Base-by-base conservation (phyloP, 129 eudicot genomes). In the Calendula officinalis region DNA sequence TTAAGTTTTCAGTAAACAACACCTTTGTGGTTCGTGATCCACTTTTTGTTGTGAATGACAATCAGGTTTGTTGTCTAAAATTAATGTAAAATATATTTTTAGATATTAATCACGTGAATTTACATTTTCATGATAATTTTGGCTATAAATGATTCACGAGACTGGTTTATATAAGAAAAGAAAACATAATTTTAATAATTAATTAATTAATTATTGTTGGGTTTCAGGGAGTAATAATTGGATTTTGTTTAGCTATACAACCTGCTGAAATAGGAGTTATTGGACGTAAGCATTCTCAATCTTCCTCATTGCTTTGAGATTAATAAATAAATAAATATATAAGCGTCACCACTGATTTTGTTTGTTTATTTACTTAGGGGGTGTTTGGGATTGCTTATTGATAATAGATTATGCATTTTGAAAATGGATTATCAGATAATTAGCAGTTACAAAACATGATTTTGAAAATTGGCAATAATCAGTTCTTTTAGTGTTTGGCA, bases 241-340 rank as follows among this genome's bases (percentile, higher is more conserved):
- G 95, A 71, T 86, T 81, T 78, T 94, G 99, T 89, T 83, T 94
- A 74, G 95, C 97, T 46, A 49, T 94, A 70, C 79, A 88, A 62
- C 95, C 75, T 14, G 77, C 15, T 49, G 85, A 83, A 46, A 64
- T 83, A 8, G 97, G 86, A 57, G 70, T 84, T 60, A 81, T 94
- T 79, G 99, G 99, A 77, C 99, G 99, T 94, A 80, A 85, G 95
- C 51, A 22, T 59, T 39, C 34, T 68, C 4, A 12, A 5, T 39
- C 3, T 69, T 58, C 43, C 15, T 27, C 30, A 34, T 58, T 41
- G 43, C 34, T 60, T 58, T 66, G 36, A 14, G 30, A 0, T 22
- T 22, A 22, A 22, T 22, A 22, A 22, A 12, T 22, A 22, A 22
- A 22, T 22, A 0, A 22, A 22, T 22, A 22, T 22, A 22, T 22